phyloP scores from a whole-genome alignment of 1,284 basidiomycete genomes.

The Trichosporon coremiiforme region DNA sequence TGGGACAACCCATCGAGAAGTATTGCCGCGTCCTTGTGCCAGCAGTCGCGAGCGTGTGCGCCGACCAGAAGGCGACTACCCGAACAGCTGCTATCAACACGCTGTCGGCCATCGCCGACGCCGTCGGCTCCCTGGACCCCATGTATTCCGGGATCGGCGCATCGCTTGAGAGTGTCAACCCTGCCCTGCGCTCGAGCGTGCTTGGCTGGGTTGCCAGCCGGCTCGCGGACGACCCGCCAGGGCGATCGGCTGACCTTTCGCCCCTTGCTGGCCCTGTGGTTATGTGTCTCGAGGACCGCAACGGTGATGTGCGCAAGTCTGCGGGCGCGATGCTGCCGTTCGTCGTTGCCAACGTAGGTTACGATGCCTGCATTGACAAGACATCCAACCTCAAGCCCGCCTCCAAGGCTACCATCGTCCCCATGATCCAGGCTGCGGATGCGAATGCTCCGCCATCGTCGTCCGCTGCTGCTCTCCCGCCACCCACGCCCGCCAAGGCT shows the following conservation, averaged over 20 bases:
- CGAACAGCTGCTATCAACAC: slow-evolving; percentile 76
- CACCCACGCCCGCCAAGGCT: slow-evolving; percentile 24
- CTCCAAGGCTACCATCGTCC: slow-evolving; percentile 78
- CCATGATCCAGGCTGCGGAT: slow-evolving; percentile 69
- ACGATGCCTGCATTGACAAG: slow-evolving; percentile 82
- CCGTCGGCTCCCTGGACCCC: slow-evolving; percentile 79
- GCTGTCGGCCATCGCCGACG: slow-evolving; percentile 78
- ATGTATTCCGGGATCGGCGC: slow-evolving; percentile 77
- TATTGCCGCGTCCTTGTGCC: slow-evolving; percentile 74
- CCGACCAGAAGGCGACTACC: slow-evolving; percentile 90
- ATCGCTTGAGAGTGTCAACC: slow-evolving; percentile 83
- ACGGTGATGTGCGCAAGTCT: slow-evolving; percentile 85
- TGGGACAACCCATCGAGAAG: slow-evolving; percentile 95
- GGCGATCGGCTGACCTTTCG: slow-evolving; percentile 69
- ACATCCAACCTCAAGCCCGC: slow-evolving; percentile 88
- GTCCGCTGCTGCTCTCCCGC: slow-evolving; percentile 22
- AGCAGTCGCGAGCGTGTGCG: slow-evolving; percentile 79
- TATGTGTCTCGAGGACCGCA: slow-evolving; percentile 86
- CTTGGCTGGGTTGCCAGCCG: slow-evolving; percentile 73
- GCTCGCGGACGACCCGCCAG: slow-evolving; percentile 53
- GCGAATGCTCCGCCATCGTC: slow-evolving; percentile 44
- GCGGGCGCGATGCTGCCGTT: slow-evolving; percentile 79
- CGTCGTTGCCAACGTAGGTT: slow-evolving; percentile 76
- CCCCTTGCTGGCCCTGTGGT: slow-evolving; percentile 73
- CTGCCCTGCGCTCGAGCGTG: slow-evolving; percentile 79